Conservation (phyloP, 305 asterid genomes). For the Solanum aculeatissimum region DNA sequence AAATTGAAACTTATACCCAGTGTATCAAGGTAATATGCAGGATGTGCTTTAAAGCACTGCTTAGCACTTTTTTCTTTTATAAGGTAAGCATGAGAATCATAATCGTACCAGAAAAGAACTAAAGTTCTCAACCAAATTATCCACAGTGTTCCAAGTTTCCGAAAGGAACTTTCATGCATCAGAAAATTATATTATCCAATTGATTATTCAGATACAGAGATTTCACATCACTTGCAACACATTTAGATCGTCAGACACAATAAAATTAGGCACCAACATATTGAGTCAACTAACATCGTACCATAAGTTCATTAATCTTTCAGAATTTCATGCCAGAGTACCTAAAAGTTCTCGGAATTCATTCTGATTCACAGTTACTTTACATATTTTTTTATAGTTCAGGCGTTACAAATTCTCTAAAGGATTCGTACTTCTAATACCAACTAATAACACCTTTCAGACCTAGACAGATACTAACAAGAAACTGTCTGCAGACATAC, state of each 20-base stretch:
- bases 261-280: not conserved
- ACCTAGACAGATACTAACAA: not conserved
- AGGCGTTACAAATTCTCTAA: not conserved
- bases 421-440: not conserved
- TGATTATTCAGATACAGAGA: not conserved
- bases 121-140: not conserved
- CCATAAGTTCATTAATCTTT: not conserved
- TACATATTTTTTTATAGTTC: not conserved
- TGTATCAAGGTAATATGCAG: not conserved
- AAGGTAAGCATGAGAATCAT: not conserved
- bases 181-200: not conserved
- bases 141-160: not conserved
- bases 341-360: not conserved
- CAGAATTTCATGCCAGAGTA: not conserved
- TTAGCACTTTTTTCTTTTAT: not conserved
- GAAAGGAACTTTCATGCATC: not conserved
- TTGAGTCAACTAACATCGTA: not conserved
- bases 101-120: not conserved
- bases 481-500: constrained; percentile 26
- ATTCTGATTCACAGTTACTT: not conserved
- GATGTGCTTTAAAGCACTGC: not conserved
- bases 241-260: not conserved
- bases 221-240: not conserved
- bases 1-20: not conserved
- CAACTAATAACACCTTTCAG: not conserved